Evolutionary conservation across 208 protist genomes (phyloP), one percentile per base, ranked within the genome.

Genomic region (Acanthamoeba rhysodes): DNA sequence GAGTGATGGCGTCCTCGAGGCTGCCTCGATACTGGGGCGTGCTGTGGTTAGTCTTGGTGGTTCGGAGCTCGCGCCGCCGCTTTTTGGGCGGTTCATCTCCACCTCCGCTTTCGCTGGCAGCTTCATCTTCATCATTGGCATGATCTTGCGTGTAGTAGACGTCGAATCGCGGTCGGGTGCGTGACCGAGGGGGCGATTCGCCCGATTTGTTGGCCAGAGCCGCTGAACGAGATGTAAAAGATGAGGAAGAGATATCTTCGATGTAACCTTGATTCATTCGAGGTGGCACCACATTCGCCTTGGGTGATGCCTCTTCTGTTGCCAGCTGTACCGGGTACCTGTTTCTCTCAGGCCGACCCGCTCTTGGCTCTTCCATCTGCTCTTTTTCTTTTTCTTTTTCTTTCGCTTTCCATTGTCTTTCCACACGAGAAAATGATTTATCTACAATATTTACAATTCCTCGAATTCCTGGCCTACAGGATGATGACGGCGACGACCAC

Each of bases 401-500:
- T 70, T 34, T 70, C 32, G 8, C 9, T 70, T 9, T 70, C 32
- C 22, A 70, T 70, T 32, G 6, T 70, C 24, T 32, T 70, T 32
- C 24, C 24, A 8, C 37, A 41, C 37, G 37, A 41, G 37, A 72
- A 16, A 68, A 29, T 14, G 18, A 10, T 66, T n/a, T n/a, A n/a
- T n/a, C 1, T 41, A 41, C 1, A 41, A 41, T 68, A 29, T 68
- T 29, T 68, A 68, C 27, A 29, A 29, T 29, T 3, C 18, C 27
- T 68, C 27, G 10, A 29, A 68, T 68, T 68, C 27, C 18, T 68
- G 37, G 1, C 78, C 34, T 8, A 76, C 18, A 92, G 29, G 55
- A 68, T 16, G 45, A 95, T 94, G 29, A 92, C 93, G 62, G 90
- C 48, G 20, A 78, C 37, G 12, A 95, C 74, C 18, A 68, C 90